phyloP scores from a whole-genome alignment of 1,139 yeast species.

The Debaryomycetaceae sp. region DNA sequence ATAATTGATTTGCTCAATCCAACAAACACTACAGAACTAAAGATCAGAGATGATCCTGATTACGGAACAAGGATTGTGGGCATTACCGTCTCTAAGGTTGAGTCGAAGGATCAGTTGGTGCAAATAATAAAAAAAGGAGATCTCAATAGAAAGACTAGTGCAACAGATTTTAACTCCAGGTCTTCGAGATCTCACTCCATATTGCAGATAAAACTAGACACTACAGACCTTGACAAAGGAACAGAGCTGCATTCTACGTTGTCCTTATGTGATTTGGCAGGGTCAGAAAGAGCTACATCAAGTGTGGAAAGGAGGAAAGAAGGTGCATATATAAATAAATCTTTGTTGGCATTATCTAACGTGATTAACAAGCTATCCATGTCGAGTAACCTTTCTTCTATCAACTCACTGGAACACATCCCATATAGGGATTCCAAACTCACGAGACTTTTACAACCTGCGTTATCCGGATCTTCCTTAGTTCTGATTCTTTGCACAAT shows the following conservation, averaged over 20 bases:
- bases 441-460: slow-evolving; percentile 85
- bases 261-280: slow-evolving; percentile 92
- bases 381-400: slow-evolving; percentile 17
- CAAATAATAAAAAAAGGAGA: slow-evolving; percentile 68
- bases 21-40: slow-evolving; percentile 44
- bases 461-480: slow-evolving; percentile 80
- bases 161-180: slow-evolving; percentile 81
- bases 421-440: slow-evolving; percentile 92
- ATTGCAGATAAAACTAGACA: slow-evolving; percentile 61
- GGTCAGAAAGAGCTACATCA: slow-evolving; percentile 86
- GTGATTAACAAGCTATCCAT: slow-evolving; percentile 76
- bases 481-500: slow-evolving; percentile 89
- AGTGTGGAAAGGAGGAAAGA: slow-evolving; percentile 84
- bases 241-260: slow-evolving; percentile 57
- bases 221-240: slow-evolving; percentile 37
- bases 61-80: slow-evolving; percentile 81
- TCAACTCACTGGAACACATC: slow-evolving; percentile 50
- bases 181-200: slow-evolving; percentile 94
- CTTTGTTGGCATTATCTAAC: slow-evolving; percentile 82
- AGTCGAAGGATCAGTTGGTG: slow-evolving; percentile 57
- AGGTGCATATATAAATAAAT: slow-evolving; percentile 88
- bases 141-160: slow-evolving; percentile 70
- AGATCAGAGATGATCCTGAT: slow-evolving; percentile 69
- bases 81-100: slow-evolving; percentile 56
- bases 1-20: slow-evolving; percentile 64